Evolutionary conservation across 2,329 filamentous ascomycete species (phyloP), one percentile per base, ranked within the genome.

Genomic region (Alternaria triticina): DNA sequence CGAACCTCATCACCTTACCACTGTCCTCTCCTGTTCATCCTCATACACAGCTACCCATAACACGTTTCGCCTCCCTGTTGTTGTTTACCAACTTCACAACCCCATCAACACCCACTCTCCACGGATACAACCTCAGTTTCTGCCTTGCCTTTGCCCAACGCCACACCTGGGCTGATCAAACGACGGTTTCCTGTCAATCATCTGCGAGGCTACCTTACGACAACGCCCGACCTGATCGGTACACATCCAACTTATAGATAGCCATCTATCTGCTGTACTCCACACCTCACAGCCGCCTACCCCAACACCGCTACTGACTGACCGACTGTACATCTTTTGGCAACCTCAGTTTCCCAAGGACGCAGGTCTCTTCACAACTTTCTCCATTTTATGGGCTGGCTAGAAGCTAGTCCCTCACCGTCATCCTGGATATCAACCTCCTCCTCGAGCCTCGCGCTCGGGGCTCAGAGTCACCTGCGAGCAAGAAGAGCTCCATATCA

Each of bases 371-470:
- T 66, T 70, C 66, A 57, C 58, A 66, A 64, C 40, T 30, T 57
- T 60, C 57, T 49, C 60, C 66, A 70, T 66, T 71, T 65, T 73
- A 80, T 82, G 79, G 80, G 80, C 82, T 83, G 79, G 82, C 72
- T 69, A 55, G 65, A 74, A 65, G 79, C 82, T 79, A 78, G 81
- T 81, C 75, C 69, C 66, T 70, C 70, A 86, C 86, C 87, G 88
- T 85, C 89, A 94, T 86, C 88, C 90, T 97, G 94, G 94, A 97
- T 94, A 96, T 97, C 91, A 89, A 92, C 82, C 90, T 91, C 72
- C 88, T 97, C 71, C 88, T 97, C 82, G 92, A 94, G 86, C 87
- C 86, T 79, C 84, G 89, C 79, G 89, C 86, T 78, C 84, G 89
- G 79, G 89, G 89, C 86, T 90, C 90, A 82, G 90, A 91, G 86